These are phyloP conservation scores for Populus davidiana DNA, from an alignment of 345 rosid genomes.

Conservation along the genomic window DNA sequence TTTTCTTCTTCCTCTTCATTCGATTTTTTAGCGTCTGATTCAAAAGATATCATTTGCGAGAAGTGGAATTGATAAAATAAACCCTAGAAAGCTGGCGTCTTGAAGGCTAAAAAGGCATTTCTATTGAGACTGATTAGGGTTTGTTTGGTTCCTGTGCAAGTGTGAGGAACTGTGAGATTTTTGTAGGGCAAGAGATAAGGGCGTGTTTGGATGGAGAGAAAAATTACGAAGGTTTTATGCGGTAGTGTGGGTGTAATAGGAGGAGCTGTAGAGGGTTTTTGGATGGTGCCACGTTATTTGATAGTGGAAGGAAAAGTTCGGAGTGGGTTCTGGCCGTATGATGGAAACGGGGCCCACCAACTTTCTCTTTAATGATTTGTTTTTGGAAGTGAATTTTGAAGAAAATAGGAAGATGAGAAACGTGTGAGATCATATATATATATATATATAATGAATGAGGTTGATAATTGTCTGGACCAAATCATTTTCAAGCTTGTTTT, in stretches of 20 bases:
- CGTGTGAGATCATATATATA: background rate
- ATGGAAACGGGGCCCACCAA: background rate
- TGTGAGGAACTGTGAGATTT: background rate
- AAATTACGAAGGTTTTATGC: background rate
- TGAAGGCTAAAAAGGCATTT: background rate
- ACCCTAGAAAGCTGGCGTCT: conserved; percentile 19
- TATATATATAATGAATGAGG: too few relatives aligned
- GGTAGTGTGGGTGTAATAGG: background rate
- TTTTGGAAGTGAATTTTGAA: background rate
- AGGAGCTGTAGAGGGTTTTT: background rate
- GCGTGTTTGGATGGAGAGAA: conserved; percentile 27
- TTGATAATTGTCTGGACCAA: too few relatives aligned
- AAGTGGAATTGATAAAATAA: background rate
- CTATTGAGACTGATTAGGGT: background rate
- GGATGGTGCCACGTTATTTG: background rate
- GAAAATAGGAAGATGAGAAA: background rate
- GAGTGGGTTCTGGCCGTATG: background rate
- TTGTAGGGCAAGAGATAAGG: background rate
- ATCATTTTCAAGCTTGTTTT: too few relatives aligned
- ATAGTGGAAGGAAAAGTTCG: background rate
- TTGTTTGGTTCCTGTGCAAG: conserved; percentile 2
- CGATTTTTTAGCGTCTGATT: background rate
- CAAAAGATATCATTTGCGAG: background rate
- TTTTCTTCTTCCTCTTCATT: conserved; percentile 3
- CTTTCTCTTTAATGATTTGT: background rate